Evolutionary conservation across 306 rosid species (phyloP).

Genomic region (Chamaecrista fasciculata): DNA sequence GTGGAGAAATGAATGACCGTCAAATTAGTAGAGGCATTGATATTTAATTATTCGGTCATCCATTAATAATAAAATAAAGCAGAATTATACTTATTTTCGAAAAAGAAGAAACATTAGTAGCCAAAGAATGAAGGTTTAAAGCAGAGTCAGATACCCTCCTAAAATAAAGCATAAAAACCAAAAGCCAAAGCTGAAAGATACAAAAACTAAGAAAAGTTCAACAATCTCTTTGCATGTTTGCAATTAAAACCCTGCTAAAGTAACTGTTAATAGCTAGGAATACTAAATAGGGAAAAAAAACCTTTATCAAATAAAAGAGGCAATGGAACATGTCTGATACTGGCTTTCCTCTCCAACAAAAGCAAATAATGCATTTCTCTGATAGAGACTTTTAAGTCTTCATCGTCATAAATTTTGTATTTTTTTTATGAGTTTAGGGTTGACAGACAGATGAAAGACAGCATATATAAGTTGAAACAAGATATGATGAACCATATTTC

Average conservation of each 20-base stretch:
- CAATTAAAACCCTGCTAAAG: not conserved
- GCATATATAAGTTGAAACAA: not conserved
- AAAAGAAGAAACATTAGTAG: not conserved
- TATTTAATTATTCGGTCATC: not conserved
- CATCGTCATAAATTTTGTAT: not conserved
- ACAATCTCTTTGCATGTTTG: not conserved
- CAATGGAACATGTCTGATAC: not conserved
- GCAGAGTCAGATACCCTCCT: not conserved
- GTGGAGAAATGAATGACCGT: not conserved
- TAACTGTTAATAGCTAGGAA: not conserved
- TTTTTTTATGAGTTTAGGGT: not conserved
- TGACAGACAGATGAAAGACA: slow-evolving; percentile 22
- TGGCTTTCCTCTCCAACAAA: not conserved
- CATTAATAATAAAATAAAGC: not conserved
- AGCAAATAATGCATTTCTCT: not conserved
- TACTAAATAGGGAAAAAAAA: not conserved
- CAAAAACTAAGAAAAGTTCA: not conserved
- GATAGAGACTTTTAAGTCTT: not conserved
- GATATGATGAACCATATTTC: not conserved
- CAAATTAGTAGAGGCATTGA: not conserved
- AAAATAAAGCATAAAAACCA: not conserved
- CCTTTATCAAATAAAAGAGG: not conserved
- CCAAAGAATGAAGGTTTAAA: not conserved
- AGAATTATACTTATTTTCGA: not conserved
- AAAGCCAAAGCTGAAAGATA: not conserved